phyloP scores from a whole-genome alignment of 768 basidiomycete species.

The Coprinopsis marcescibilis region DNA sequence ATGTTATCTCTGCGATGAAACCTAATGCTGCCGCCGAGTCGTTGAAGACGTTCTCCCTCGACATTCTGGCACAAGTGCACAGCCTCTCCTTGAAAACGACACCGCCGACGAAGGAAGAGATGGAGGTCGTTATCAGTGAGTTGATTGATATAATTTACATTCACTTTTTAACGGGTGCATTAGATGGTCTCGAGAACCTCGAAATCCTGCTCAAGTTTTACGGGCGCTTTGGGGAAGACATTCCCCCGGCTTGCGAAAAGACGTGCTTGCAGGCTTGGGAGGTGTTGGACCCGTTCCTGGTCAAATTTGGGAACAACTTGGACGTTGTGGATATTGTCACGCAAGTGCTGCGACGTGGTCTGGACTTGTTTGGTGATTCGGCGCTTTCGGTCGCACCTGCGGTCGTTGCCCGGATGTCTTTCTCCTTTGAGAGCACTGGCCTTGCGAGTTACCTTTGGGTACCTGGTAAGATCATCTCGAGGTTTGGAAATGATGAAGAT shows the following conservation, averaged over 20 bases:
- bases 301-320: conserved; percentile 71
- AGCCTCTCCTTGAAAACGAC: conserved; percentile 47
- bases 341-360: conserved; percentile 76
- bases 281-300: conserved; percentile 75
- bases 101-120: conserved; percentile 61
- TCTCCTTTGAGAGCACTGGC: conserved; percentile 73
- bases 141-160: conserved; percentile 7
- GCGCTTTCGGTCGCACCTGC: conserved; percentile 64
- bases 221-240: conserved; percentile 72
- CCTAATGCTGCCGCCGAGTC: conserved; percentile 84
- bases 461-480: conserved; percentile 74
- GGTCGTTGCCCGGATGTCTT: conserved; percentile 69
- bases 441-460: conserved; percentile 93
- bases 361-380: conserved; percentile 71
- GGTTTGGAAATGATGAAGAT: conserved; percentile 67
- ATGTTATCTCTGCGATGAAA: conserved; percentile 92
- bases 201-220: conserved; percentile 89
- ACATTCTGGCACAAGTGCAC: conserved; percentile 77
- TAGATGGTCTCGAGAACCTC: conserved; percentile 87
- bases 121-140: conserved; percentile 65
- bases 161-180: neutral
- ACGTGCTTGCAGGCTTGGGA: conserved; percentile 79
- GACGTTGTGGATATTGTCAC: conserved; percentile 79
- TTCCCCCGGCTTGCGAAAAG: conserved; percentile 74
- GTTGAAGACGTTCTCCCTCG: conserved; percentile 79